These are phyloP conservation scores for Dacryopinax primogenitus DNA, from an alignment of 768 basidiomycete species.

Conservation along the genomic window DNA sequence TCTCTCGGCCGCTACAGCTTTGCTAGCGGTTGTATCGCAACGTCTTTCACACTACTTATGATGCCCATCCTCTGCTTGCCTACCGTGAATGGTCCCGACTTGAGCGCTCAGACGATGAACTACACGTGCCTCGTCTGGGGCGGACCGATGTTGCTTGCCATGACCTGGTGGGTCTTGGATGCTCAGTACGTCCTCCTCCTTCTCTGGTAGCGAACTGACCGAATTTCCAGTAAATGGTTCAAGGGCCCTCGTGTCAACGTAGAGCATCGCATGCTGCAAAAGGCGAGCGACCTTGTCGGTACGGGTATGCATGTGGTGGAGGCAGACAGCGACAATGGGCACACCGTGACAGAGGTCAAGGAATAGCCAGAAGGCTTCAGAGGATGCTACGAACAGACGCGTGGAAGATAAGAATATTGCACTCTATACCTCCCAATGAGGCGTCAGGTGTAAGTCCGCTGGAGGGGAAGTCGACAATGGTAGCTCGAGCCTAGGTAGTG, in stretches of 20 bases:
- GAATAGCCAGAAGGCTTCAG: too few species aligned
- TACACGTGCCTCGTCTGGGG: conserved; percentile 13
- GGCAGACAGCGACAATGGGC: background rate
- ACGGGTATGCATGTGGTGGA: background rate
- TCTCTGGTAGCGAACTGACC: background rate
- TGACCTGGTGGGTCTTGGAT: conserved; percentile 1
- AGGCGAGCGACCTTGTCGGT: background rate
- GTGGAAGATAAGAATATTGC: too few species aligned
- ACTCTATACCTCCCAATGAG: too few species aligned
- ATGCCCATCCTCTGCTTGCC: conserved; percentile 13
- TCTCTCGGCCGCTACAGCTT: conserved; percentile 12
- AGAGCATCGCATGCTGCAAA: background rate
- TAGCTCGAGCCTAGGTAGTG: too few species aligned
- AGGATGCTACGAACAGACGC: too few species aligned
- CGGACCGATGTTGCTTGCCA: conserved; percentile 11
- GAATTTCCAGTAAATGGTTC: background rate
- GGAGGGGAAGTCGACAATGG: too few species aligned
- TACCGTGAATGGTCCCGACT: conserved; percentile 8
- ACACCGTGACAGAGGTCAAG: background rate
- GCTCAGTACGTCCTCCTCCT: background rate
- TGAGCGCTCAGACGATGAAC: conserved; percentile 12
- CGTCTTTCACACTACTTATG: conserved; percentile 11
- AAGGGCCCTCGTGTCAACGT: conserved; percentile 6
- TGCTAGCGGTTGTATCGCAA: conserved; percentile 10
- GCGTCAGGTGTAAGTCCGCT: too few species aligned